Evolutionary conservation across 73 alveolate genomes (phyloP), one percentile per base, ranked within the genome.

Genomic region (Paramecium tetraurelia): DNA sequence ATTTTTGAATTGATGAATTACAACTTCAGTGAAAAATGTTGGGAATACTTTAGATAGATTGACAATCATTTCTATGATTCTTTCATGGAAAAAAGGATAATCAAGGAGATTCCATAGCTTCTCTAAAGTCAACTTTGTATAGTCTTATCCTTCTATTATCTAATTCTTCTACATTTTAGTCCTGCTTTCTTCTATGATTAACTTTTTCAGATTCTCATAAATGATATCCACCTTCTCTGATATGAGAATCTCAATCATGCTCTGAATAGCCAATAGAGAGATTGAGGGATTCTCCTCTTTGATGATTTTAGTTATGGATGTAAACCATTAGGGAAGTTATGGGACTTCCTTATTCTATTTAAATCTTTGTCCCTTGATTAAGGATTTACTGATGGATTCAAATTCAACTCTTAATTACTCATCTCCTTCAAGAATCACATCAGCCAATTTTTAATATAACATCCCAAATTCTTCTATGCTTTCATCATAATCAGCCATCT

Each of bases 21-120:
- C 94, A 43, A 89, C 94, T 71, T 89, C 94, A 5, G 86, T 89
- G 31, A 89, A 89, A 27, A 70, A 89, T 44, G 71, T 21, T 41
- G 94, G 94, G 46, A 89, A 89, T 69, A 70, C 86, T 44, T 89
- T 89, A 10, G 94, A 89, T 58, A 89, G 38, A 89, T 89, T 70
- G 7, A 89, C 87, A 71, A 89, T 89, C 87, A 89, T 70, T 20
- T 89, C 92, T 38, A 89, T 89, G 69, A 89, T 89, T 50, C 84
- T 89, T 12, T 89, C 94, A 43, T 89, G 87, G 46, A 89, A 89
- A 46, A 59, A 83, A 11, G 86, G 87, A 63, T 70, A 89, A 89
- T 89, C 94, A 21, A 89, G 36, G 3, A 89, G 29, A 89, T 83
- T 89, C 94, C 94, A 89, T 33, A 89, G 48, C 46, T 89, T 89